phyloP scores from a whole-genome alignment of 768 basidiomycete species.

The Russula abietina region DNA sequence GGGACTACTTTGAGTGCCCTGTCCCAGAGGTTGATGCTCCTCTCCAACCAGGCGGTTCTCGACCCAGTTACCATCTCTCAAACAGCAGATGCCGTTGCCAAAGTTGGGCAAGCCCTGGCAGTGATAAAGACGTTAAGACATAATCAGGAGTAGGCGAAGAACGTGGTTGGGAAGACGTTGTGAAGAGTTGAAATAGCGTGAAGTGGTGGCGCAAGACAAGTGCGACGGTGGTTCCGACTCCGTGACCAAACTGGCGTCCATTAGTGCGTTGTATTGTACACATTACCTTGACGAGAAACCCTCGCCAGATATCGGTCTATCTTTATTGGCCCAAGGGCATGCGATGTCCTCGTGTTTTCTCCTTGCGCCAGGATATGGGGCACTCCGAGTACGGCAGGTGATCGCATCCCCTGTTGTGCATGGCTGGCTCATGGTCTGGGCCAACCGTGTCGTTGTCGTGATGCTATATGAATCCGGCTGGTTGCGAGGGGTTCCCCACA shows the following conservation, averaged over 20 bases:
- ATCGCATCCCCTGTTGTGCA: slow-evolving; percentile 17
- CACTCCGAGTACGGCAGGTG: slow-evolving; percentile 21
- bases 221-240: slow-evolving; percentile 4
- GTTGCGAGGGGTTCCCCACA: slow-evolving; percentile 12
- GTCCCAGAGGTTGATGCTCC: slow-evolving; percentile 17
- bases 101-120: slow-evolving; percentile 19
- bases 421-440: slow-evolving; percentile 17
- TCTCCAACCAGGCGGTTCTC: slow-evolving; percentile 14
- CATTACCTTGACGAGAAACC: slow-evolving; percentile 14
- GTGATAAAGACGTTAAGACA: slow-evolving; percentile 17
- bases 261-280: slow-evolving; percentile 18
- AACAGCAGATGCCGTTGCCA: slow-evolving; percentile 25
- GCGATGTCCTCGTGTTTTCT: slow-evolving; percentile 17
- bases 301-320: slow-evolving; percentile 13
- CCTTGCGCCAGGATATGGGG: slow-evolving; percentile 16
- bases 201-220: slow-evolving; percentile 5
- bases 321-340: slow-evolving; percentile 18
- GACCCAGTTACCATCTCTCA: slow-evolving; percentile 20
- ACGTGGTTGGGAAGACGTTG: slow-evolving; percentile 9
- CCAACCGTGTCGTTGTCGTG: slow-evolving; percentile 5
- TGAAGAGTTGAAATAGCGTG: slow-evolving; percentile 14
- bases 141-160: slow-evolving; percentile 11
- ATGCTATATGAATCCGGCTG: slow-evolving; percentile 16
- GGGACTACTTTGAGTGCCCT: slow-evolving; percentile 12
- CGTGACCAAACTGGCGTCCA: slow-evolving; percentile 6